phyloP scores from a whole-genome alignment of 164 flowering plant genomes.

The Umbellularia californica region DNA sequence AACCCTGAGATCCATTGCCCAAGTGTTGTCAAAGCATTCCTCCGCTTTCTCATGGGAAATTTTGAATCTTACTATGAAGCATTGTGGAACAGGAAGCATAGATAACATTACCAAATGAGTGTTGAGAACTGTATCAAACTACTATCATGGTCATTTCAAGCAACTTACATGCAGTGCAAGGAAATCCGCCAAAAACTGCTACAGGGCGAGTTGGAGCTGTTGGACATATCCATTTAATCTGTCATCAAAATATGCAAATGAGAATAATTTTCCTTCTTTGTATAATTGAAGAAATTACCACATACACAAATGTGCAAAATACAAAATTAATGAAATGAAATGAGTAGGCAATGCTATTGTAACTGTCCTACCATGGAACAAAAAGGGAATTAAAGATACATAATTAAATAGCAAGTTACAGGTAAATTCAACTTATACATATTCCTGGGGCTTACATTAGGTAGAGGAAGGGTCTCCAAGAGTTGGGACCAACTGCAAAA shows the following conservation, averaged over 20 bases:
- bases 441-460: conserved; percentile 49
- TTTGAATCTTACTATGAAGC: background rate
- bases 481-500: conserved; percentile 76
- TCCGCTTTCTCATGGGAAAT: background rate
- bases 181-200: conserved; percentile 59
- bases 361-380: background rate
- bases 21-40: conserved; percentile 1
- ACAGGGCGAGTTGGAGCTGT: conserved; percentile 63
- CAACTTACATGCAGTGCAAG: conserved; percentile 66
- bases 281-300: too few species aligned
- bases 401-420: background rate
- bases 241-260: conserved; percentile 9
- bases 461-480: conserved; percentile 64
- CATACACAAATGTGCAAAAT: too few species aligned
- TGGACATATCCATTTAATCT: conserved; percentile 69
- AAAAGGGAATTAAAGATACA: background rate
- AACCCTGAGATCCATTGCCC: conserved; percentile 55
- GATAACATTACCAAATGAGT: background rate
- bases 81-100: background rate
- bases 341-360: too few species aligned
- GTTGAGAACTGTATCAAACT: background rate
- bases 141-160: background rate
- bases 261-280: background rate
- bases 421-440: background rate
- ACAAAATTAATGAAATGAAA: background rate